These are phyloP conservation scores for Anacardium occidentale DNA, from an alignment of 345 rosid genomes.

Conservation along the genomic window DNA sequence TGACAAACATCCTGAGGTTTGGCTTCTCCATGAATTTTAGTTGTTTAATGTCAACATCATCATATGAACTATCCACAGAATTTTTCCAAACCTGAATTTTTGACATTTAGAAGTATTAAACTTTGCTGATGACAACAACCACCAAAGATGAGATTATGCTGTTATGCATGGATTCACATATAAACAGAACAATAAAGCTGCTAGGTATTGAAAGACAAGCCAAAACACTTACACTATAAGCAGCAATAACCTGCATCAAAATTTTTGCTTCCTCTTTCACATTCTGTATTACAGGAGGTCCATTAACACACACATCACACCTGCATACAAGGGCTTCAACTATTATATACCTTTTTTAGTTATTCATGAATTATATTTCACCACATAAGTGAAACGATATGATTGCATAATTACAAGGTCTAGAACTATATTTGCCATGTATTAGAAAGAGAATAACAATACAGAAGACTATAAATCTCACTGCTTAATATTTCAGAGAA, in stretches of 20 bases:
- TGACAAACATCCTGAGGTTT: constrained; percentile 50
- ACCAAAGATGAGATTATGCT: not conserved
- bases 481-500: not conserved
- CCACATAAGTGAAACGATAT: not conserved
- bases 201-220: not conserved
- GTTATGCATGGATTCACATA: not conserved
- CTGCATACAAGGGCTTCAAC: constrained; percentile 35
- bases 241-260: constrained; percentile 64
- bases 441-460: not conserved
- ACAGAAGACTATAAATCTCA: not conserved
- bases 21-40: constrained; percentile 42
- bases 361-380: not conserved
- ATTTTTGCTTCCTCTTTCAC: constrained; percentile 65
- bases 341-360: not conserved
- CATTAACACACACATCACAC: constrained; percentile 75
- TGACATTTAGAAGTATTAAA: not conserved
- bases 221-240: constrained; percentile 43
- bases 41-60: constrained; percentile 37
- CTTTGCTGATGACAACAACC: not conserved
- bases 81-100: constrained; percentile 34
- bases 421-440: not conserved
- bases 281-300: constrained; percentile 65
- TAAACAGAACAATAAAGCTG: not conserved
- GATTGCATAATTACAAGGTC: not conserved
- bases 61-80: constrained; percentile 35